Conservation (phyloP, 306 rosid species). For the Morella rubra region DNA sequence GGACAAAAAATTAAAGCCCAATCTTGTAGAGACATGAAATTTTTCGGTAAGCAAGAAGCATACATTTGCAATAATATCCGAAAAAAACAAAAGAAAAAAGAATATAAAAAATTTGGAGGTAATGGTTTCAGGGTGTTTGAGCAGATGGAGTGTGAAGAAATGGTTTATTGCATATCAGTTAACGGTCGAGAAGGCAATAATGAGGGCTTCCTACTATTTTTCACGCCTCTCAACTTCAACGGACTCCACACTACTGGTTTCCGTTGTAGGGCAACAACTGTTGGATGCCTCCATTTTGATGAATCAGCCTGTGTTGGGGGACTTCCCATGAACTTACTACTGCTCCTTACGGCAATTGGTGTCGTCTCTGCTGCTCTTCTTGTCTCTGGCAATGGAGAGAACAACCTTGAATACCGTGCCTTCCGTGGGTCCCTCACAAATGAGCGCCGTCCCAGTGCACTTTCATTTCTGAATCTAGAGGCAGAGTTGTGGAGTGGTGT, state of each 20-base stretch:
- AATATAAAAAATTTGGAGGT: background rate
- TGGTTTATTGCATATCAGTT: constrained; percentile 44
- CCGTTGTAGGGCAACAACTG: constrained; percentile 54
- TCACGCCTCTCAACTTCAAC: constrained; percentile 59
- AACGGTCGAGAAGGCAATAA: constrained; percentile 56
- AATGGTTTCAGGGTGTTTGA: constrained; percentile 3
- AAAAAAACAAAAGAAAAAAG: background rate
- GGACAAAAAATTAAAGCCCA: background rate
- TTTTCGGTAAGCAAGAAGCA: constrained; percentile 41
- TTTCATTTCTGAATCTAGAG: constrained; percentile 41
- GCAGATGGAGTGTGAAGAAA: constrained; percentile 19
- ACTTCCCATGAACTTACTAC: constrained; percentile 86
- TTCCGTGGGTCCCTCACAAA: constrained; percentile 51
- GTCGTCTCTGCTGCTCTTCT: constrained; percentile 57
- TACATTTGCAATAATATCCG: constrained; percentile 30
- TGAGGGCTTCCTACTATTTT: constrained; percentile 56
- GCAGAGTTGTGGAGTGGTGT: constrained; percentile 70
- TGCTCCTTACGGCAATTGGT: constrained; percentile 58
- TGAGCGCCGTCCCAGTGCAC: constrained; percentile 40
- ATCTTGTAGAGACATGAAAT: background rate
- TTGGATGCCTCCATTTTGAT: constrained; percentile 38
- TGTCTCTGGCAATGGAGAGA: constrained; percentile 64
- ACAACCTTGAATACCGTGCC: constrained; percentile 68
- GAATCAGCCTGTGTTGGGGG: constrained; percentile 57
- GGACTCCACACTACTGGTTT: constrained; percentile 89